A percentile compares a stretch with the other conserved stretches of the same genome.
Evolutionary conservation across 768 basidiomycete genomes (phyloP).

Genomic region (Rhizopogon vesiculosus): DNA sequence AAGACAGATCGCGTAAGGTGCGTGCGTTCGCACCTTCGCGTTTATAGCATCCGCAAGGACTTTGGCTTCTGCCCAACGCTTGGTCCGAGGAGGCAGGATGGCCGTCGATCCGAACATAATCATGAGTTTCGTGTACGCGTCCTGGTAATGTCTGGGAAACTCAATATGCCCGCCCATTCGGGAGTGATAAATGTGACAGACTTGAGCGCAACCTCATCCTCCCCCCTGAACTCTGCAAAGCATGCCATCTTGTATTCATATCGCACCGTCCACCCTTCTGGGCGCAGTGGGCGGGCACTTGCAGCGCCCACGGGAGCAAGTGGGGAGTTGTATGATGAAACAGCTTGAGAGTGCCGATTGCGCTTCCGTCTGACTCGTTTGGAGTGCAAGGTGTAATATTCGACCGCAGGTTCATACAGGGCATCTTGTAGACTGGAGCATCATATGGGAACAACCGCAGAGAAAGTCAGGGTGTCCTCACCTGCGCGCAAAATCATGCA

Average conservation of each 20-base stretch:
- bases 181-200: constrained; percentile 32
- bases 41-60: constrained; percentile 93
- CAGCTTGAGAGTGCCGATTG: constrained; percentile 66
- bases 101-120: constrained; percentile 89
- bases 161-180: constrained; percentile 8
- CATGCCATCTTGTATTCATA: constrained; percentile 98
- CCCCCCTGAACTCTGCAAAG: constrained; percentile 92
- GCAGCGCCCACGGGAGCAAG: constrained; percentile 39
- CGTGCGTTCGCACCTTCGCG: constrained; percentile 60
- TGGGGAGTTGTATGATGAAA: constrained; percentile 42
- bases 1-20: background rate
- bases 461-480: constrained; percentile 18
- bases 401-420: constrained; percentile 81
- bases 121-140: constrained; percentile 78
- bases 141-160: constrained; percentile 78
- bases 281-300: constrained; percentile 55
- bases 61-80: constrained; percentile 98
- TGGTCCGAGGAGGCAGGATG: constrained; percentile 86
- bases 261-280: constrained; percentile 92
- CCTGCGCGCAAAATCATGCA: constrained; percentile 88
- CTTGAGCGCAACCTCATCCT: constrained; percentile 91
- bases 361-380: constrained; percentile 90
- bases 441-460: background rate
- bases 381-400: constrained; percentile 91
- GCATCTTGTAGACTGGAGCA: constrained; percentile 74